Evolutionary conservation across 345 rosid genomes (phyloP).

Genomic region (Gynandropsis gynandra): DNA sequence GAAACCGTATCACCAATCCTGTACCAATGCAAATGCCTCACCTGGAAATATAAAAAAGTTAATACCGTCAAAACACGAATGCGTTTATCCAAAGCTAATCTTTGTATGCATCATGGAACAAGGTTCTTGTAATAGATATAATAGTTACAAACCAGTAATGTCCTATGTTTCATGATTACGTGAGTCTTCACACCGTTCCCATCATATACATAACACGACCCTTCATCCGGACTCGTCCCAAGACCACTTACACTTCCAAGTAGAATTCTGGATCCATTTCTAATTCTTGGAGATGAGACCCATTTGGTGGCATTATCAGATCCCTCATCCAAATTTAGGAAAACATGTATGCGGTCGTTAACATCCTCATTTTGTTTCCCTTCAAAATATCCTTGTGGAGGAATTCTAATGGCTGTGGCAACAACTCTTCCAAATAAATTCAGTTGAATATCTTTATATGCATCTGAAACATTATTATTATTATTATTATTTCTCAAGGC

Average conservation of each 20-base stretch:
- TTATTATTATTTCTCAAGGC: slow-evolving; percentile 22
- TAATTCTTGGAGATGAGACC: slow-evolving; percentile 20
- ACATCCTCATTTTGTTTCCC: slow-evolving; percentile 36
- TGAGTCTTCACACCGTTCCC: slow-evolving; percentile 72
- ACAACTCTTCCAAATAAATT: slow-evolving; percentile 66
- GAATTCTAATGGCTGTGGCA: slow-evolving; percentile 69
- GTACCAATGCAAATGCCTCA: slow-evolving; percentile 95
- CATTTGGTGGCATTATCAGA: slow-evolving; percentile 19
- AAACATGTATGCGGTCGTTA: slow-evolving; percentile 66
- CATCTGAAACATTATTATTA: slow-evolving; percentile 42
- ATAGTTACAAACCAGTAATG: slow-evolving; percentile 69
- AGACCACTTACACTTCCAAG: slow-evolving; percentile 70
- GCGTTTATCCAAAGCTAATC: slow-evolving; percentile 7
- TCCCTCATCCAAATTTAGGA: slow-evolving; percentile 43
- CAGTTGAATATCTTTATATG: slow-evolving; percentile 76
- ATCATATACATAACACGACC: slow-evolving; percentile 72
- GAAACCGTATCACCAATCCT: slow-evolving; percentile 58
- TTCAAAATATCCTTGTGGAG: slow-evolving; percentile 39
- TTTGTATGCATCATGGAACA: slow-evolving; percentile 12
- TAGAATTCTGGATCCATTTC: slow-evolving; percentile 38
- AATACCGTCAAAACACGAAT: neutral
- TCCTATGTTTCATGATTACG: slow-evolving; percentile 81
- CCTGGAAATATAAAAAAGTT: slow-evolving; percentile 36
- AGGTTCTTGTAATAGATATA: neutral
- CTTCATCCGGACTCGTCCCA: slow-evolving; percentile 69